Percentiles rank a stretch among this genome's conserved stretches.
Evolutionary conservation across 2,329 filamentous ascomycete genomes (phyloP).

Genomic region (Cadophora malorum): DNA sequence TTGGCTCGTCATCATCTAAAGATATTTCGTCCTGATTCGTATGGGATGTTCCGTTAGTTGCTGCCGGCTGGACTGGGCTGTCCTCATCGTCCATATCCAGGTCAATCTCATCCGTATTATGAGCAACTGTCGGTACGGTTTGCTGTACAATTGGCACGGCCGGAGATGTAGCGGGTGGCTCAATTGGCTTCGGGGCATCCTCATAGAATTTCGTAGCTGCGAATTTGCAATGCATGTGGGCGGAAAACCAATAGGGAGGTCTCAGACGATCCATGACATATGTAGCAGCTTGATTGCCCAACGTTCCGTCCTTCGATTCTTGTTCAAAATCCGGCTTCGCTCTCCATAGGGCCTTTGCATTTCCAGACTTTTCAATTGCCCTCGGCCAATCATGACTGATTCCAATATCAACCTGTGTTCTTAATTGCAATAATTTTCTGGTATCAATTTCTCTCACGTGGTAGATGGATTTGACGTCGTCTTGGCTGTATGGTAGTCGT

Average conservation of each 20-base stretch:
- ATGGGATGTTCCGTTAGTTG: constrained; percentile 18
- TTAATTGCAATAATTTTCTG: constrained; percentile 84
- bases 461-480: constrained; percentile 83
- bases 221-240: constrained; percentile 91
- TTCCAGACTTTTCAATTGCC: constrained; percentile 78
- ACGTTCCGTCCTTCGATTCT: constrained; percentile 75
- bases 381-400: constrained; percentile 97
- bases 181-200: constrained; percentile 34
- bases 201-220: constrained; percentile 69
- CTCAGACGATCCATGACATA: constrained; percentile 82
- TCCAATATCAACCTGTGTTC: constrained; percentile 89
- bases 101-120: constrained; percentile 74
- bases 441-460: constrained; percentile 89
- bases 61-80: constrained; percentile 8
- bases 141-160: neutral
- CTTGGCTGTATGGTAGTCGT: constrained; percentile 79
- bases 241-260: constrained; percentile 90
- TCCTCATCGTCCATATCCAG: constrained; percentile 63
- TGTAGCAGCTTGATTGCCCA: constrained; percentile 82
- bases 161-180: constrained; percentile 15
- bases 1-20: constrained; percentile 48
- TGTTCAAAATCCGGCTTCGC: constrained; percentile 76
- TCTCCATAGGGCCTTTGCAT: constrained; percentile 70
- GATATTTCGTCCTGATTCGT: constrained; percentile 65
- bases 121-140: constrained; percentile 29